phyloP scores from a whole-genome alignment of 176 grass and related monocot species.

The Alloteropsis semialata region DNA sequence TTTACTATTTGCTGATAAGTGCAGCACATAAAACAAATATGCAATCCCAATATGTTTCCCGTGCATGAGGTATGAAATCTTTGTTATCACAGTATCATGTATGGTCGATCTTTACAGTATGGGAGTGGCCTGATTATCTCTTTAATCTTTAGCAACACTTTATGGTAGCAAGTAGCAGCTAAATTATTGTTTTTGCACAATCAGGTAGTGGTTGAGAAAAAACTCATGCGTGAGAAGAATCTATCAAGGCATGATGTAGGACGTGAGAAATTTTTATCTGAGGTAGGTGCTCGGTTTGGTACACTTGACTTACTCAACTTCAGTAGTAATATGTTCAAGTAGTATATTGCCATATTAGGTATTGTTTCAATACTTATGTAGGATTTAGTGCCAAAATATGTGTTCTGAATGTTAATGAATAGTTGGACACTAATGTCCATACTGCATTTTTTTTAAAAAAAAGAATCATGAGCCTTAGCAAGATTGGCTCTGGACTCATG shows the following conservation, averaged over 20 bases:
- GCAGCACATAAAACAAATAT: background rate
- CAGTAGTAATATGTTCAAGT: background rate
- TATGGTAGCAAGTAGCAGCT: background rate
- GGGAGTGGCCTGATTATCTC: background rate
- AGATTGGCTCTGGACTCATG: background rate
- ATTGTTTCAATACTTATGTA: background rate
- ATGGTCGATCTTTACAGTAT: background rate
- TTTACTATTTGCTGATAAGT: background rate
- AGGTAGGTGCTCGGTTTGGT: conserved; percentile 43
- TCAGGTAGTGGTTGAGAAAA: conserved; percentile 95
- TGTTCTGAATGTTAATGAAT: background rate
- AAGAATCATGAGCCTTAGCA: background rate
- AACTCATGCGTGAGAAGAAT: conserved; percentile 82
- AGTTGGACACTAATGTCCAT: background rate
- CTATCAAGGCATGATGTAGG: conserved; percentile 86
- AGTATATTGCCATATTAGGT: background rate
- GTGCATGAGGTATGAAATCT: background rate
- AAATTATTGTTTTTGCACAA: background rate
- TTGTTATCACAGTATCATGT: background rate
- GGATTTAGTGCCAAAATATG: background rate
- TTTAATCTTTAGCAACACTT: background rate
- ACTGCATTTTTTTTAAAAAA: background rate
- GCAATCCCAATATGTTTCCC: background rate
- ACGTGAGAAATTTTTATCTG: conserved; percentile 65
- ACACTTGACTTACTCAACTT: background rate